A percentile compares a stretch with the other conserved stretches of the same genome.
These are phyloP conservation scores for Teunomyces funiuensis DNA, from an alignment of 805 yeast genomes.

Conservation along the genomic window DNA sequence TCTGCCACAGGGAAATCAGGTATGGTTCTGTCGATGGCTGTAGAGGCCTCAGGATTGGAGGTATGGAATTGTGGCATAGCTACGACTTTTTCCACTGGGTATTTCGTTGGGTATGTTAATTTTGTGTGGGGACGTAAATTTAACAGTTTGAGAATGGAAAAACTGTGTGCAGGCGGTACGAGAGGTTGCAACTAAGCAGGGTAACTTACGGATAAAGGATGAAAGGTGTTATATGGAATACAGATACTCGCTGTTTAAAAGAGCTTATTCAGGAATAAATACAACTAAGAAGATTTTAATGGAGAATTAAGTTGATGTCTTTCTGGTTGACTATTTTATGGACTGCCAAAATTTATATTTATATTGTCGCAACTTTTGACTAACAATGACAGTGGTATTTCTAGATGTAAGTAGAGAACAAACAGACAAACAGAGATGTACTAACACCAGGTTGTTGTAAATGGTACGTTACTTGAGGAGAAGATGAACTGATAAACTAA, in stretches of 20 bases:
- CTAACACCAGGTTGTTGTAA: conserved; percentile 23
- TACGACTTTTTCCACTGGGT: too few relatives aligned
- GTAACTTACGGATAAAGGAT: too few relatives aligned
- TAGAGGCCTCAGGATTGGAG: conserved; percentile 62
- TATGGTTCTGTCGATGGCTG: conserved; percentile 78
- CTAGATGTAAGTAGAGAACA: conserved; percentile 36
- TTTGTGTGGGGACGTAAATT: not conserved
- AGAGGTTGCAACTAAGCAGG: too few relatives aligned
- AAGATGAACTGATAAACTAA: too few relatives aligned
- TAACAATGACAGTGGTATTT: conserved; percentile 29
- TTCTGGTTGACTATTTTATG: too few relatives aligned
- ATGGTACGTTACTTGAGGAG: conserved; percentile 20
- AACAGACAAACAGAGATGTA: not conserved
- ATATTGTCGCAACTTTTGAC: not conserved
- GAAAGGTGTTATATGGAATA: too few relatives aligned
- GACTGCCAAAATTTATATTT: not conserved
- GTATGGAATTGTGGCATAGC: conserved; percentile 37
- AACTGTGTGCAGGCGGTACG: too few relatives aligned
- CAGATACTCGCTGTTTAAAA: too few relatives aligned
- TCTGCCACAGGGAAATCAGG: conserved; percentile 80
- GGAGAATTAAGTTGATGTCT: too few relatives aligned
- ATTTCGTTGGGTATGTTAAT: not conserved
- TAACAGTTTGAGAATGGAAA: too few relatives aligned
- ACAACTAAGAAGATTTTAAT: too few relatives aligned
- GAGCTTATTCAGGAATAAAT: too few relatives aligned